Evolutionary conservation across 116 monocot species (phyloP), one percentile per base, ranked within the genome.

Genomic region (Iris pallida): DNA sequence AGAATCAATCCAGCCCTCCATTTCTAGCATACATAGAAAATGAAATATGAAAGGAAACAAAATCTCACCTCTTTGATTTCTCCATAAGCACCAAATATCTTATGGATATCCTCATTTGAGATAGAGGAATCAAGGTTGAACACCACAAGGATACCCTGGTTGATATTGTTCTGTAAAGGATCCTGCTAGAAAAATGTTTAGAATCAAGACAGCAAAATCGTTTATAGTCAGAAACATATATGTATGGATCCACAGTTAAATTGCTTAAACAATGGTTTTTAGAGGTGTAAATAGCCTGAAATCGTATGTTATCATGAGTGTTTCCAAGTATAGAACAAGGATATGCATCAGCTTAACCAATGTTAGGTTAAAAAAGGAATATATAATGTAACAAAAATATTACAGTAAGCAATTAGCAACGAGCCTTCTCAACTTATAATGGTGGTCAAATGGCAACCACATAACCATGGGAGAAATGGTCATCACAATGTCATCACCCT

Each of bases 31-130:
- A 30, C 30, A 30, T 30, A 45, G 41, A 5, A 56, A 10, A 15
- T 56, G 42, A 7, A 68, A 48, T 49, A 68, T 5, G 18, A 40
- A 10, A 53, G 0, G 57, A 9, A 46, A 48, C 49, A 56, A 4
- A 11, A 57, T n/a, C 60, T 51, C 18, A 91, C 95, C 85, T 86
- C 88, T 79, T 88, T 95, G 43, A 94, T 79, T 68, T 90, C 90
- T n/a, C 94, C 94, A 81, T 83, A 87, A 8, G 66, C 68, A 72
- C 87, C 81, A 79, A 94, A 90, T 52, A 85, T 79, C 57, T 79
- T 80, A 68, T 55, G 72, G 18, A 90, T 74, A 63, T 87, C 85
- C 65, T 85, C 87, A 71, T 77, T 85, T 40, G 90, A 78, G 68
- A 94, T 65, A 71, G 87, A 79, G 13, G 83, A 66, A 56, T 94